Evolutionary conservation across 805 yeast species (phyloP).

Genomic region (Kodamaea fukazawae): DNA sequence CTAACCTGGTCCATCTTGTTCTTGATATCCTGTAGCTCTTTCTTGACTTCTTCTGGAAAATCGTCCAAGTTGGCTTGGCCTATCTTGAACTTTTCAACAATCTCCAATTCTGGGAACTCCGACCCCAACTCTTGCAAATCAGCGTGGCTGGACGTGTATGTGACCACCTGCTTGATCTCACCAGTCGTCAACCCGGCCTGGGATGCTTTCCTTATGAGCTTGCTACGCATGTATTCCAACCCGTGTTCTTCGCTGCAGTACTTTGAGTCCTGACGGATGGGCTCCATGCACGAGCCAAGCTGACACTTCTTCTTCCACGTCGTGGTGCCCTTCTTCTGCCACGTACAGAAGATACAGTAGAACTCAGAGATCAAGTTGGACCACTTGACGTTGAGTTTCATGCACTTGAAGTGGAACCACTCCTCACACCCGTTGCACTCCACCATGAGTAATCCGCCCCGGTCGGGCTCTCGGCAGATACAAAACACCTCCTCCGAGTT

Average conservation of each 20-base stretch:
- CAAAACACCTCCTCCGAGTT: constrained; percentile 70
- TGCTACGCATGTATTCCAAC: constrained; percentile 32
- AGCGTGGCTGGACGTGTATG: constrained; percentile 17
- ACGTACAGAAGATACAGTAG: constrained; percentile 72
- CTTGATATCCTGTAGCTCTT: constrained; percentile 19
- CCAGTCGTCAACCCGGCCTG: constrained; percentile 13
- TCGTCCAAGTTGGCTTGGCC: constrained; percentile 13
- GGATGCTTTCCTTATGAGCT: constrained; percentile 18
- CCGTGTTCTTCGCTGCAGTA: constrained; percentile 81
- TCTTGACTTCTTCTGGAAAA: constrained; percentile 19
- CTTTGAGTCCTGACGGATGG: constrained; percentile 56
- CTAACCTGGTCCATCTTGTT: constrained; percentile 16
- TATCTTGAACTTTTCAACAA: constrained; percentile 22
- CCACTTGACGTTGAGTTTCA: constrained; percentile 52
- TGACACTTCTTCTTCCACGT: constrained; percentile 79
- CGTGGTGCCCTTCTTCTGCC: constrained; percentile 50
- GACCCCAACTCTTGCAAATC: constrained; percentile 28
- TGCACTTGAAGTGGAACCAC: constrained; percentile 87
- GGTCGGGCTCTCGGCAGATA: constrained; percentile 73
- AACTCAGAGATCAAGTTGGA: constrained; percentile 59
- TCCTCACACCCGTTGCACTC: constrained; percentile 94
- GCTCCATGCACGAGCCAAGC: constrained; percentile 51
- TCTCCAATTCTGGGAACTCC: constrained; percentile 43
- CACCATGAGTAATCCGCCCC: constrained; percentile 79
- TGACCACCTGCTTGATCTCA: constrained; percentile 25